Evolutionary conservation across 352 stramenopile genomes (phyloP).

Genomic region (Globisporangium apiculatum): DNA sequence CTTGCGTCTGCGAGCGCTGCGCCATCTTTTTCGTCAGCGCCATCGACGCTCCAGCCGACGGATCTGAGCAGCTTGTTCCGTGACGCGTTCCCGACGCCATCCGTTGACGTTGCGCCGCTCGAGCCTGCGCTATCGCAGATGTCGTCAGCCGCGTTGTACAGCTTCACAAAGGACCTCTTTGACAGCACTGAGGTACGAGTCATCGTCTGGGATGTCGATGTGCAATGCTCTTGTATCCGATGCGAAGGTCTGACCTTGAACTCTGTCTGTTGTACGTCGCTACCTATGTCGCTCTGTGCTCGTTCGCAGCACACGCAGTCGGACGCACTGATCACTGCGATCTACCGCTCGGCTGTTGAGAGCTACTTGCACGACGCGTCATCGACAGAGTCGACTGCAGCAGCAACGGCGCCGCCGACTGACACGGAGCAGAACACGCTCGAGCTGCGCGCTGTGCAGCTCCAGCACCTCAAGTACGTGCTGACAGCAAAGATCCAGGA

Average conservation of each 20-base stretch:
- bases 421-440: conserved; percentile 2
- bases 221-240: too few relatives aligned
- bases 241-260: neutral
- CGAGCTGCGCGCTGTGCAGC: conserved; percentile 9
- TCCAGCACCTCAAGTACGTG: conserved; percentile 73
- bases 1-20: neutral
- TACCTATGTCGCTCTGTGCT: neutral
- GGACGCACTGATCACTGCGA: conserved; percentile 2
- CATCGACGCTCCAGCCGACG: conserved; percentile 14
- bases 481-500: conserved; percentile 72
- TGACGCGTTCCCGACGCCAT: conserved; percentile 23
- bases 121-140: neutral
- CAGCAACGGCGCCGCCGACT: neutral
- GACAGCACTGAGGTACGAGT: conserved; percentile 10
- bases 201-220: too few relatives aligned
- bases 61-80: conserved; percentile 32
- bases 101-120: conserved; percentile 4
- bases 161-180: conserved; percentile 9
- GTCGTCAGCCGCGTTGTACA: neutral
- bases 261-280: neutral
- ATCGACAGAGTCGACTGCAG: conserved; percentile 8
- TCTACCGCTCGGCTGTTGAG: conserved; percentile 13
- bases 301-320: conserved; percentile 1
- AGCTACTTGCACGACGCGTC: conserved; percentile 11
- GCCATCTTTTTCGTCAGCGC: neutral